Percentiles rank a stretch among this genome's conserved stretches.
phyloP scores from a whole-genome alignment of 805 yeast genomes.

The Kazachstania bromeliacearum region DNA sequence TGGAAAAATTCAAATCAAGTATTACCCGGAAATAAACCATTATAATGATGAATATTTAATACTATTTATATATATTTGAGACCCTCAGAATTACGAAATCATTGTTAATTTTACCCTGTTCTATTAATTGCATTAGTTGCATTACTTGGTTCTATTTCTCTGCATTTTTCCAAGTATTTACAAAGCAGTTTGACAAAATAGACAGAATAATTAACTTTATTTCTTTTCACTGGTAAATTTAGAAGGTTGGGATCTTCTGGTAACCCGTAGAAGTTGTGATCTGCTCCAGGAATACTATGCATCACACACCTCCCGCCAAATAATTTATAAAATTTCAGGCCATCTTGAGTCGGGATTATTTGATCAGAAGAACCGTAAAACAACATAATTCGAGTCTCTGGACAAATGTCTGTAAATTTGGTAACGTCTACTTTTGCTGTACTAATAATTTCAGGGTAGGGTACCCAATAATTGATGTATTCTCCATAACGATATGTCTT shows the following conservation, averaged over 20 bases:
- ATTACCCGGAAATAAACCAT: no score
- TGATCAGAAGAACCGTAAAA: conserved; percentile 64
- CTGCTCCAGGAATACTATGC: conserved; percentile 55
- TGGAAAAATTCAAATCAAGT: no score
- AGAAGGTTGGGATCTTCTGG: conserved; percentile 31
- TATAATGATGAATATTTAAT: no score
- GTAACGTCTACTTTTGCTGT: conserved; percentile 41
- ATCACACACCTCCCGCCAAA: conserved; percentile 50
- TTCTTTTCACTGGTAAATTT: conserved; percentile 36
- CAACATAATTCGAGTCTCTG: conserved; percentile 46
- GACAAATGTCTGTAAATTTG: conserved; percentile 34
- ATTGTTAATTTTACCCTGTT: no score
- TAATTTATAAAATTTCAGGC: conserved; percentile 46
- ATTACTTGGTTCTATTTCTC: background rate
- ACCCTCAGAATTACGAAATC: no score
- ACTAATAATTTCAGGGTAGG: conserved; percentile 42
- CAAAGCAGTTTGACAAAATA: conserved; percentile 28
- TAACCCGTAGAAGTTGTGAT: conserved; percentile 69
- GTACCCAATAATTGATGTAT: conserved; percentile 34
- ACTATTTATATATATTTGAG: no score
- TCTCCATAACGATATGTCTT: conserved; percentile 44
- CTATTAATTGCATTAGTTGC: no score
- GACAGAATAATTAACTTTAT: conserved; percentile 42
- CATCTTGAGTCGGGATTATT: conserved; percentile 57
- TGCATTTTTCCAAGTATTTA: background rate